These are phyloP conservation scores for Aspergillus hortae DNA, from an alignment of 2,329 filamentous ascomycete genomes.

Conservation along the genomic window DNA sequence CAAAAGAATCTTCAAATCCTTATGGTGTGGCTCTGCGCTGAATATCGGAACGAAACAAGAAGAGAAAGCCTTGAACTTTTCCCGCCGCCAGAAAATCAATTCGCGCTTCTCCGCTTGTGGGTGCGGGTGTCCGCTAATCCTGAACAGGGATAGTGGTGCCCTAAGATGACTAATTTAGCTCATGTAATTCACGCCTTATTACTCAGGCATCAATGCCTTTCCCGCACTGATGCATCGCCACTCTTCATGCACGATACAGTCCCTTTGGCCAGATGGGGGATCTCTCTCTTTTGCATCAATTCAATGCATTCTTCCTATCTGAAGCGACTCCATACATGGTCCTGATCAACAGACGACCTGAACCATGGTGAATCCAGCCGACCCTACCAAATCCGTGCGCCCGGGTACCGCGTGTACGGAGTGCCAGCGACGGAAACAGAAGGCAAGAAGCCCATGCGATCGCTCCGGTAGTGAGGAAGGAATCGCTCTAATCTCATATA, in stretches of 20 bases:
- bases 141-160: conserved; percentile 17
- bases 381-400: conserved; percentile 12
- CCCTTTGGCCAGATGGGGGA: too few species aligned
- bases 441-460: conserved; percentile 30
- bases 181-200: not conserved
- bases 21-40: conserved; percentile 67
- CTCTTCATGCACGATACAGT: too few species aligned
- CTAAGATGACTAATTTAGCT: conserved; percentile 12
- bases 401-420: conserved; percentile 40
- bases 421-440: conserved; percentile 52
- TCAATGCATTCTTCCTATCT: too few species aligned
- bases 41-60: conserved; percentile 28
- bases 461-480: not conserved
- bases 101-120: conserved; percentile 38
- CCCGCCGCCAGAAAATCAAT: conserved; percentile 22
- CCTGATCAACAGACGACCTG: not conserved
- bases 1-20: conserved; percentile 67
- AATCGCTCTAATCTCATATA: conserved; percentile 19
- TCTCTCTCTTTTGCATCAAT: too few species aligned
- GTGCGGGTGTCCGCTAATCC: conserved; percentile 26
- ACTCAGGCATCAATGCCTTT: too few species aligned
- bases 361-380: conserved; percentile 5
- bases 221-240: too few species aligned
- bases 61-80: conserved; percentile 17
- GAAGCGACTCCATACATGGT: too few species aligned